These are phyloP conservation scores for Coemansia sp. DNA, from an alignment of 192 early-diverging fungal genomes.

Conservation along the genomic window DNA sequence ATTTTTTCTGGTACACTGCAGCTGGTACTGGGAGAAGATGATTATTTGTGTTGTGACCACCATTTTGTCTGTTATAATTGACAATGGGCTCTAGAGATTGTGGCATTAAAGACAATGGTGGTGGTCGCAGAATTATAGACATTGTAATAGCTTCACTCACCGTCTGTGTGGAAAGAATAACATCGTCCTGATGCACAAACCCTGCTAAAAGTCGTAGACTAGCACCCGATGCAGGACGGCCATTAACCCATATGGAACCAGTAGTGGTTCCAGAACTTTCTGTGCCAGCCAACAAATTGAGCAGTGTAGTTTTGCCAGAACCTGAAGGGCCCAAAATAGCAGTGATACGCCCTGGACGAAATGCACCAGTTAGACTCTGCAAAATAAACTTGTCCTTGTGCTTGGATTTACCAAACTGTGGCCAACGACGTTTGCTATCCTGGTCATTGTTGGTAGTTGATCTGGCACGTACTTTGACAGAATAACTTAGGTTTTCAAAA, in stretches of 20 bases:
- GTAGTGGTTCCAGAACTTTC: slow-evolving; percentile 41
- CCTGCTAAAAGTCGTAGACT: slow-evolving; percentile 58
- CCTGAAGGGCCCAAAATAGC: slow-evolving; percentile 67
- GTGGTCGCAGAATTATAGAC: slow-evolving; percentile 58
- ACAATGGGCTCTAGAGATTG: background rate
- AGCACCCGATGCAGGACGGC: slow-evolving; percentile 50
- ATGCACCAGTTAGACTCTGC: slow-evolving; percentile 31
- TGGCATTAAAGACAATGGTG: slow-evolving; percentile 15
- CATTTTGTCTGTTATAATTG: background rate
- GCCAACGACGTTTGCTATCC: background rate
- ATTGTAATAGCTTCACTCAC: slow-evolving; percentile 75
- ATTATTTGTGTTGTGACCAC: slow-evolving; percentile 12
- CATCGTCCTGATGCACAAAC: slow-evolving; percentile 63
- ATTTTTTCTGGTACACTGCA: slow-evolving; percentile 13
- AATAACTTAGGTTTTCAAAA: slow-evolving; percentile 41
- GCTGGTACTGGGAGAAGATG: slow-evolving; percentile 17
- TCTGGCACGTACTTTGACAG: slow-evolving; percentile 30
- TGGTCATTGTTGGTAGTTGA: slow-evolving; percentile 1
- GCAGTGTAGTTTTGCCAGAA: slow-evolving; percentile 65
- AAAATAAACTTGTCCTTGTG: slow-evolving; percentile 46
- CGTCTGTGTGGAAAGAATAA: slow-evolving; percentile 66
- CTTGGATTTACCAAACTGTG: background rate
- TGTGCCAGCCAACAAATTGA: slow-evolving; percentile 64
- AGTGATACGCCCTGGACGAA: slow-evolving; percentile 58
- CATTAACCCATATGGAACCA: slow-evolving; percentile 63